Percentiles rank a stretch among this genome's conserved stretches.
Conservation (phyloP, 2,329 filamentous ascomycete genomes). For the Zelopaecilomyces penicillatus region DNA sequence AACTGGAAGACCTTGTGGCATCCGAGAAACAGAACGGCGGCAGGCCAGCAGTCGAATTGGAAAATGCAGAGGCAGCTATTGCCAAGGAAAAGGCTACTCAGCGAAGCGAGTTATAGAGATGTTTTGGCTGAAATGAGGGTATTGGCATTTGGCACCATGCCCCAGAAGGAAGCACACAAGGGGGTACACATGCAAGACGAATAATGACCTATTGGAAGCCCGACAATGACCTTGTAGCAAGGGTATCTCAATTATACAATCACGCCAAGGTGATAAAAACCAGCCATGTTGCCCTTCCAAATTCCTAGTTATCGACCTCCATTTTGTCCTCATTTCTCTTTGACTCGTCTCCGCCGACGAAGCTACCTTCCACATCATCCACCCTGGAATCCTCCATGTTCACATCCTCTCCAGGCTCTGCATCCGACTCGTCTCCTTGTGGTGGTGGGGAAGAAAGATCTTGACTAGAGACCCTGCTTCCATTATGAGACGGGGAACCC, state of each 20-base stretch:
- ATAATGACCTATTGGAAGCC: background rate
- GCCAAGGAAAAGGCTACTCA: constrained; percentile 35
- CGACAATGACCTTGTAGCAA: background rate
- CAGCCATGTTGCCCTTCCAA: background rate
- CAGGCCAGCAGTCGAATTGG: constrained; percentile 38
- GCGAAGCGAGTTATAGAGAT: background rate
- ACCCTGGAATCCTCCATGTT: constrained; percentile 45
- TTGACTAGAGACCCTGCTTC: constrained; percentile 21
- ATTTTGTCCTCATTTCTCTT: constrained; percentile 49
- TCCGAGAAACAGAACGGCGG: constrained; percentile 41
- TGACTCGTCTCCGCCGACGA: constrained; percentile 16
- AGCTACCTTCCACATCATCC: constrained; percentile 31
- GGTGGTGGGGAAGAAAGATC: constrained; percentile 20
- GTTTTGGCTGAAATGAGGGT: too few relatives aligned
- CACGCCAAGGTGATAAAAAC: constrained; percentile 6
- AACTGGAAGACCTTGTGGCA: constrained; percentile 70
- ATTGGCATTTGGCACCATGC: too few relatives aligned
- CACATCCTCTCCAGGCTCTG: constrained; percentile 44
- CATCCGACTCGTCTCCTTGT: constrained; percentile 23
- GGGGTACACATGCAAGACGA: background rate
- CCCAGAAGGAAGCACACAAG: too few relatives aligned
- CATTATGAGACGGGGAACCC: constrained; percentile 15
- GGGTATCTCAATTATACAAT: constrained; percentile 14
- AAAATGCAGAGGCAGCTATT: constrained; percentile 47
- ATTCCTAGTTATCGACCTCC: constrained; percentile 47